Evolutionary conservation across 2,329 filamentous ascomycete species (phyloP), one percentile per base, ranked within the genome.

Genomic region (Aspergillus eucalypticola): DNA sequence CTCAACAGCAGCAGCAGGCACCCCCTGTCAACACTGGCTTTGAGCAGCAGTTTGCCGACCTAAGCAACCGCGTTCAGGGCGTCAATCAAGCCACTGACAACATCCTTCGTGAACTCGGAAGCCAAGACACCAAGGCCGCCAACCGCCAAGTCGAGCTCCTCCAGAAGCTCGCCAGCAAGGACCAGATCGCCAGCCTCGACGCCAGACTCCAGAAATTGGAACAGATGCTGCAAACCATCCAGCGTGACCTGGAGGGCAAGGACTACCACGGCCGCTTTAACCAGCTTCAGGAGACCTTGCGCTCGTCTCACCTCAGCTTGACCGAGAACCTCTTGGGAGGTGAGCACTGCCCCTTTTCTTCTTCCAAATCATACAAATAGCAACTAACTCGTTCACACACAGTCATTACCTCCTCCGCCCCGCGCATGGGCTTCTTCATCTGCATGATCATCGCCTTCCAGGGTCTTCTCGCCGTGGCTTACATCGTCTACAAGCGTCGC

Each of bases 401-500:
- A 84, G 84, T 81, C 39, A 82, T 87, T 17, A 77, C 79, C 2
- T 77, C 81, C 8, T 81, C 83, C 8, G 78, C 81, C 3, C 85
- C 86, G 0, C 83, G 82, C 58, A 83, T 89, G 76, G 82, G 83
- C 29, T 81, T 84, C 57, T 84, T 88, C 67, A 84, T 96, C 65
- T 83, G 89, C 69, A 79, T 92, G 61, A 83, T 96, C 60, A 81
- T 96, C 58, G 87, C 84, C 17, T 86, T 91, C 64, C 92, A 97
- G 78, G 72, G 90, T 52, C 73, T 92, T 66, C 80, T 96, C 32
- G 86, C 86, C 0, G 86, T 77, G 2, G 84, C 82, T 1, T 96
- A 93, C 72, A 75, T 91, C 39, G 73, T 88, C 60, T 96, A 96
- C 79, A 96, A 96, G 84, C 85, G 87, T 68, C 88, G 89, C 71